A percentile compares a stretch with the other conserved stretches of the same genome.
phyloP scores from a whole-genome alignment of 129 eudicot genomes.

The Centella asiatica region DNA sequence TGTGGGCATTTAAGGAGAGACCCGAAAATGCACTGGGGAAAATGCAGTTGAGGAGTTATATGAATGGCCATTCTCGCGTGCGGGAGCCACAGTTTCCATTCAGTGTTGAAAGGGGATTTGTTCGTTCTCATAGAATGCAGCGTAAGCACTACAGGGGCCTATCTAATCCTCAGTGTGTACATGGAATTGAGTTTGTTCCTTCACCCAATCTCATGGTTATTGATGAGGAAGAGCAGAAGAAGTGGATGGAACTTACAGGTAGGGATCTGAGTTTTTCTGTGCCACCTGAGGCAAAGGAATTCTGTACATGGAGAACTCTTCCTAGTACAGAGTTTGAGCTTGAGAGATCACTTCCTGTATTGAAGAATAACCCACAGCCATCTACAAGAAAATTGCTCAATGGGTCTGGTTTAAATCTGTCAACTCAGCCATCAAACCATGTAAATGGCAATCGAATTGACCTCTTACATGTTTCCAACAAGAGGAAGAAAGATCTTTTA shows the following conservation, averaged over 20 bases:
- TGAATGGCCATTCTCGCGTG: constrained; percentile 25
- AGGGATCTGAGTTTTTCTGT: constrained; percentile 19
- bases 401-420: constrained; percentile 9
- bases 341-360: constrained; percentile 17
- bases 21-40: constrained; percentile 27
- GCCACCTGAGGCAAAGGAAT: constrained; percentile 23
- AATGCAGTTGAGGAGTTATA: constrained; percentile 26
- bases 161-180: constrained; percentile 27
- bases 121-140: constrained; percentile 27
- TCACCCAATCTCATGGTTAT: constrained; percentile 16
- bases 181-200: constrained; percentile 22
- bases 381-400: constrained; percentile 3
- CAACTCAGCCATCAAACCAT: constrained; percentile 7
- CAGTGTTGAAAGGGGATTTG: constrained; percentile 26
- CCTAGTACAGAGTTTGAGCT: constrained; percentile 24
- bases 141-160: constrained; percentile 24
- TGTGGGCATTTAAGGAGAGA: constrained; percentile 29
- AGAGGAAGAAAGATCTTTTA: constrained; percentile 10
- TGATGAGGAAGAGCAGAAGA: constrained; percentile 25
- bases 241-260: constrained; percentile 27
- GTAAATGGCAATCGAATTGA: constrained; percentile 8
- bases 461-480: constrained; percentile 7
- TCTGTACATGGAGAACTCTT: constrained; percentile 24
- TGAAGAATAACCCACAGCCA: constrained; percentile 2
- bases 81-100: constrained; percentile 19